Base-by-base conservation (phyloP, 163 green algal genomes). In the Trebouxiophyceae sp. region DNA sequence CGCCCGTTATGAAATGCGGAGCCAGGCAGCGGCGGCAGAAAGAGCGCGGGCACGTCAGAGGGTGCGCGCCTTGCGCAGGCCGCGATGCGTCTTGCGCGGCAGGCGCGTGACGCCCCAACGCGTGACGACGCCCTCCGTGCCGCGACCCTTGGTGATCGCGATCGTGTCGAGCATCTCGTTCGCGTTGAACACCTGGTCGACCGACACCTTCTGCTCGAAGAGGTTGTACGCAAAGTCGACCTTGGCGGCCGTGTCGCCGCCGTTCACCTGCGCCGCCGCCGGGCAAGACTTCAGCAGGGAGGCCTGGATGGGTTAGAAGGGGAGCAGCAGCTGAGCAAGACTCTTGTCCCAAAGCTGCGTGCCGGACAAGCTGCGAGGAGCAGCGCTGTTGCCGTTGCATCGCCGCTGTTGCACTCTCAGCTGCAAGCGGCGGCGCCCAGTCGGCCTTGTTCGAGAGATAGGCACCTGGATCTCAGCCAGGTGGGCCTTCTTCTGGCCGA, bases 101-200 rank as follows among this genome's bases (percentile, higher is more conserved):
- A 99, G 88, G 66, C 95, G 92, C 58, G 89, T 96, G 58, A 99
- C 93, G 66, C 95, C 95, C 95, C 95, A 99, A 68, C 95, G 83
- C 63, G 89, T 95, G 39, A 99, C 84, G 60, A 99, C 95, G 81
- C 95, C 95, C 88, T 99, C 87, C 44, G 89, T 95, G 74, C 95
- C 95, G 62, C 86, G 80, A 76, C 95, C 89, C 72, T 86, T 89
- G 72, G 91, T 98, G 81, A 99, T 95, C 65, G 86, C 92, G 74
- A 99, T 98, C 67, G 91, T 88, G 83, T 99, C 95, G 61, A 99
- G 96, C 93, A 98, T 97, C 86, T 99, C 94, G 78, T 95, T 89
- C 59, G 82, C 58, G 33, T 50, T 44, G 76, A 97, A 93, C 23
- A 97, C 76, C 54, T 71, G 54, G 55, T 86, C 77, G 16, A 96